These are phyloP conservation scores for Metschnikowia shivogae DNA, from an alignment of 805 yeast genomes.

Conservation along the genomic window DNA sequence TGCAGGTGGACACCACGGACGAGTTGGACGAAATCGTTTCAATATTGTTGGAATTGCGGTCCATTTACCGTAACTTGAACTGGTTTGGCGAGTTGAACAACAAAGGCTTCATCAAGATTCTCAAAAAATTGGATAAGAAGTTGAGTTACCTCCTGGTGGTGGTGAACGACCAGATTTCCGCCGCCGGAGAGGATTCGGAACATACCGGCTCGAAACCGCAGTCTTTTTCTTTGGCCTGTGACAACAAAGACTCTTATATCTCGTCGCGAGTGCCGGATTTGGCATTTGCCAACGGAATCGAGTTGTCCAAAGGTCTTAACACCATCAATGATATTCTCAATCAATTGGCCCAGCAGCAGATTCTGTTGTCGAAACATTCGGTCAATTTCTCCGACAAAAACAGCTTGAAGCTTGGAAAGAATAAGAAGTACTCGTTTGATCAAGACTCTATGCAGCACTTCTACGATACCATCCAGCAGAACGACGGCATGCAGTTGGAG, in stretches of 20 bases:
- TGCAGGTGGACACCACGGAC: constrained; percentile 34
- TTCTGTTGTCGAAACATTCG: constrained; percentile 8
- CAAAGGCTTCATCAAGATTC: constrained; percentile 82
- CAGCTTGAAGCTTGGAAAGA: constrained; percentile 22
- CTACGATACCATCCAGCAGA: constrained; percentile 27
- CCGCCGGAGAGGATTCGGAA: constrained; percentile 3
- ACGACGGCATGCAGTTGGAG: constrained; percentile 44
- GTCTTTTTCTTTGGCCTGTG: constrained; percentile 22
- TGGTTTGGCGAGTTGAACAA: constrained; percentile 94
- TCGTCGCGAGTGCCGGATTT: constrained; percentile 66
- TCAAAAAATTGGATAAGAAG: constrained; percentile 88
- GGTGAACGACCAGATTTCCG: constrained; percentile 20
- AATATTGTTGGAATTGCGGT: constrained; percentile 70
- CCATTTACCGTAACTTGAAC: constrained; percentile 74
- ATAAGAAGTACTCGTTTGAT: constrained; percentile 24
- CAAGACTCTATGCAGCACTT: constrained; percentile 20
- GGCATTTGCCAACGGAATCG: constrained; percentile 71
- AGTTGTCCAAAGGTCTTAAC: constrained; percentile 50
- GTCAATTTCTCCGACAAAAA: constrained; percentile 7
- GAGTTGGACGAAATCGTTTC: constrained; percentile 40
- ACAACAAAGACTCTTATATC: constrained; percentile 42
- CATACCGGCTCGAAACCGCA: constrained; percentile 2
- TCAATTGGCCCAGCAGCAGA: constrained; percentile 43
- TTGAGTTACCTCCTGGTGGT: constrained; percentile 23
- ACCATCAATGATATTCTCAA: constrained; percentile 50